Base-by-base conservation (phyloP, 2,329 filamentous ascomycete genomes). In the Diaporthe velutina region DNA sequence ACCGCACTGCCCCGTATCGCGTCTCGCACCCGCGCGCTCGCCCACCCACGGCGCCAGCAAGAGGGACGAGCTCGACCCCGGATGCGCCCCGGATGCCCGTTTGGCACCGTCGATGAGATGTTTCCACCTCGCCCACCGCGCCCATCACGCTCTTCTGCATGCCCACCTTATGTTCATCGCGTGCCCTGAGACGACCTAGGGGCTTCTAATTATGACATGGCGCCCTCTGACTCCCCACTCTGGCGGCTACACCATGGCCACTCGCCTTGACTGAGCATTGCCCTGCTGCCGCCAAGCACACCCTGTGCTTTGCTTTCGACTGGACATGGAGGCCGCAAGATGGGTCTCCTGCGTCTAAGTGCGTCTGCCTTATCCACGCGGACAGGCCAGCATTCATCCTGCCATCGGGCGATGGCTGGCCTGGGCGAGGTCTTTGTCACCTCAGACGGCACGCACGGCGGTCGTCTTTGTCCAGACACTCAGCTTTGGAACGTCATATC, bases 1-100 rank as follows among this genome's bases (percentile, higher is more conserved):
- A 80, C 78, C 73, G 70, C 74, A 71, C 68, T 74, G 77, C 77
- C 73, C 76, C 77, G 72, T 71, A 71, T 12, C 54, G 72, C 74
- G 70, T 61, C 64, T 75, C 64, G 58, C 61, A 71, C 66, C 57
- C 28, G 45, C 42, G 73, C 54, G 64, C 50, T 72, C 50, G 55
- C 25, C 52, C 50, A 60, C 75, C 52, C 54, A 60, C 35, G 13
- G 30, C 30, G n/a, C 54, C 38, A 15, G 38, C 55, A 19, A 50
- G 50, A 48, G 10, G 22, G n/a, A 54, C 55, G 42, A 57, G 25
- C 70, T 52, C 45, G 57, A 72, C 70, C 55, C 70, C 70, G 40
- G 61, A 52, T 52, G 61, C 61, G 61, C 42, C 45, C 61, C 64
- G 64, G 64, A 28, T 38, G 45, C 33, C 42, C 13, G 45, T 38